These are phyloP conservation scores for Epichloe bromicola DNA, from an alignment of 2,329 filamentous ascomycete genomes.

Conservation along the genomic window DNA sequence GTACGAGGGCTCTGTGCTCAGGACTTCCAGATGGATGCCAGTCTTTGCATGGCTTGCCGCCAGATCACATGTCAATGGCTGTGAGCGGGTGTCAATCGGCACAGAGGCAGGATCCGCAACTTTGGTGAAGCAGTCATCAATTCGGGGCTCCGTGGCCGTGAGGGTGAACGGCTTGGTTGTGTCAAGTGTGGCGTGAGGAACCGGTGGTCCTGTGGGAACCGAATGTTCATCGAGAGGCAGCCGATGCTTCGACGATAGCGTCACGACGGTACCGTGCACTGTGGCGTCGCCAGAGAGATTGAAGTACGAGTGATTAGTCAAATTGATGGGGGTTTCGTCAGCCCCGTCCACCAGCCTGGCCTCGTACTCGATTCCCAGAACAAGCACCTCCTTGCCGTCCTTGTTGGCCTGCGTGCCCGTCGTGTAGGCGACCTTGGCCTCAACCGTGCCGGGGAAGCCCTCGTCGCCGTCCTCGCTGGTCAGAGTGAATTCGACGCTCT, in stretches of 20 bases:
- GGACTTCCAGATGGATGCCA: constrained; percentile 70
- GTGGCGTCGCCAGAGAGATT: constrained; percentile 43
- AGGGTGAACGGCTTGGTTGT: constrained; percentile 59
- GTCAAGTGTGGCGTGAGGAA: constrained; percentile 50
- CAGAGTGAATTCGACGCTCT: constrained; percentile 53
- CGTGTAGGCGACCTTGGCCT: constrained; percentile 67
- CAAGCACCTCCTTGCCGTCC: constrained; percentile 49
- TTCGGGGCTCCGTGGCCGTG: constrained; percentile 54
- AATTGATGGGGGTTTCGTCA: constrained; percentile 81
- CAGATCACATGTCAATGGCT: constrained; percentile 53
- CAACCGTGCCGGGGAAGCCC: constrained; percentile 77
- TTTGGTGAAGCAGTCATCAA: constrained; percentile 86
- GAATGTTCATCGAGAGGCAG: constrained; percentile 60
- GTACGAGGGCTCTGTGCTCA: constrained; percentile 89
- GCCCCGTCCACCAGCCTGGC: constrained; percentile 65
- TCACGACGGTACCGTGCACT: constrained; percentile 49
- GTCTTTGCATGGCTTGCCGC: constrained; percentile 61
- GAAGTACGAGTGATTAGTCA: constrained; percentile 90
- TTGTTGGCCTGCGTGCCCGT: constrained; percentile 51
- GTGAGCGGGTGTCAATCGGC: constrained; percentile 51
- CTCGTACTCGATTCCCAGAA: constrained; percentile 82
- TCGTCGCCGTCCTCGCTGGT: constrained; percentile 72
- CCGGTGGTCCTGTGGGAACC: constrained; percentile 61
- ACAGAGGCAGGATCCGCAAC: constrained; percentile 47
- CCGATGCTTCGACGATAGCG: constrained; percentile 50